Evolutionary conservation across 345 rosid genomes (phyloP), one percentile per base, ranked within the genome.

Genomic region (Eucalyptus polyanthemos): DNA sequence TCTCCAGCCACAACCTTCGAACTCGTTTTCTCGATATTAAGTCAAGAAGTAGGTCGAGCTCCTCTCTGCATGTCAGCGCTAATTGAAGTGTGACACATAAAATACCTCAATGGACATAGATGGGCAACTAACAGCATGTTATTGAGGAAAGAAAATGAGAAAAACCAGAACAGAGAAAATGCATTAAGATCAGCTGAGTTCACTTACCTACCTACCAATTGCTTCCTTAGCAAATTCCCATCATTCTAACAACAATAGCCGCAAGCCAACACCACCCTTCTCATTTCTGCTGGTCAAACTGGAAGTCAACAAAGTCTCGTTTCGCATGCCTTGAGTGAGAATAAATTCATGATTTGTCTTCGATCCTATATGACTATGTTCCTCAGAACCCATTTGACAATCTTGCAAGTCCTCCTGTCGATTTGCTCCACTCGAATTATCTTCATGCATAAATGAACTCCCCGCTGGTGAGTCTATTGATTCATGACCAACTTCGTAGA

Each of bases 381-480:
- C 1, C 14, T 58, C 29, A 0, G 14, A 4, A 4, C 50, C 2
- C 5, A 12, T 49, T 49, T 4, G 50, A 49, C 50, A 12, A 49
- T 49, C 14, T 49, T 49, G 50, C 14, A 4, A 49, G 50, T 45
- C 11, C 47, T 49, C 50, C 2, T 4, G 5, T 11, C 1, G 50
- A 49, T 1, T 2, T 49, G 2, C 50, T 49, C 0, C 0, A 2
- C 50, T 49, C 0, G 5, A 49, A 49, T 49, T 49, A 49, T 12
- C 50, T 0, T 49, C 14, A 0, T 12, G 50, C 50, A 49, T 12
- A 12, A 12, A 2, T 49, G 50, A 49, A 49, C 14, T 49, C 50
- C 4, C 50, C 2, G 0, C 2, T 12, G 5, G 2, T 49, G 14
- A 49, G 2, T 49, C 50, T 12, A 0, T 49, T 49, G 14, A 49